Evolutionary conservation across 176 grass and related monocot species (phyloP), one percentile per base, ranked within the genome.

Genomic region (Pharus latifolius): DNA sequence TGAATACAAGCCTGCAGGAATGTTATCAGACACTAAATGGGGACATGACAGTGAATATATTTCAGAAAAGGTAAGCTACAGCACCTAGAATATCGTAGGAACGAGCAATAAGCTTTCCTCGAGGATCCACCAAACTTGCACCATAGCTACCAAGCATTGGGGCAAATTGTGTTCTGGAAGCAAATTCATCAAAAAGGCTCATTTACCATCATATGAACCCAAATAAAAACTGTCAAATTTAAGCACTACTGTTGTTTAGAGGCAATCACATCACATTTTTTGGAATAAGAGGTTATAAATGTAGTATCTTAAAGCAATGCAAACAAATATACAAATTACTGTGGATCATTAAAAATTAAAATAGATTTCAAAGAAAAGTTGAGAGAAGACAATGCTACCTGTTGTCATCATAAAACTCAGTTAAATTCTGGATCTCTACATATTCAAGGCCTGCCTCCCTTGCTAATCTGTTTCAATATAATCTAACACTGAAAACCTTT

Each of bases 321-420:
- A 61, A 69, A 69, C 22, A 35, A 25, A 80, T 19, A 52, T 10
- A 67, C 1, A 76, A 67, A 8, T 48, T 34, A 32, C 13, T 75
- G 70, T 14, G 29, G 55, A 24, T 18, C 43, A 63, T 19, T 18
- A 45, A 55, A 38, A 59, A 56, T n/a, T 1, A 30, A 79, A 75
- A 79, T 25, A 31, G 32, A 56, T 65, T 76, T 37, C 20, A 49
- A 69, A 45, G 15, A 44, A 75, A 49, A 34, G n/a, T 61, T 60
- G 38, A 31, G 13, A 57, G 67, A 41, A 37, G 13, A 70, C 41
- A 66, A 52, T 2, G 6, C 33, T 63, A 93, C 94, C 94, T 93
- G 69, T 98, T 93, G 56, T 98, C 94, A 85, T 98, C 94, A 81
- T 98, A 98, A 87, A 98, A 93, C 63, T 98, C 89, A 0, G 89